Evolutionary conservation across 1,284 basidiomycete genomes (phyloP).

Genomic region (Jaminaea rosea): DNA sequence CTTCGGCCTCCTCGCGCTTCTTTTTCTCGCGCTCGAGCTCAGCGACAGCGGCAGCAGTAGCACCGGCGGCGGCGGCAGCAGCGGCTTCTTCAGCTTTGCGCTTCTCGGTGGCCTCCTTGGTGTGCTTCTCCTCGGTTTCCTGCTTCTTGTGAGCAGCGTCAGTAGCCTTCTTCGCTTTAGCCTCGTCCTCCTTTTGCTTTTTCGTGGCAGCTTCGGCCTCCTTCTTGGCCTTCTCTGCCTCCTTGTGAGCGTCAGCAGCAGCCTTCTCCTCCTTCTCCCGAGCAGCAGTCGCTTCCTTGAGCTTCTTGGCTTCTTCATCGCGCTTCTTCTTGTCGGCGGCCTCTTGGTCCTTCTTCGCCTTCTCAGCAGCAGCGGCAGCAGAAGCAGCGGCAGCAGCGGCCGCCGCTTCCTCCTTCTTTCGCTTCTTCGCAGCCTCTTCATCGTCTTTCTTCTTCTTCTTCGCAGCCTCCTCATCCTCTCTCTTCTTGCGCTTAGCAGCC

Average conservation of each 20-base stretch:
- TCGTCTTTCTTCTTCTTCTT: neutral
- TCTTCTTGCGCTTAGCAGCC: neutral
- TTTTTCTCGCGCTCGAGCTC: slow-evolving; percentile 10
- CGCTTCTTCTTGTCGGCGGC: neutral
- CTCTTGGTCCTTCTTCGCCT: slow-evolving; percentile 8
- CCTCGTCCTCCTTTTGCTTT: neutral
- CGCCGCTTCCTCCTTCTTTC: slow-evolving; percentile 10
- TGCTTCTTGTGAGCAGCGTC: slow-evolving; percentile 7
- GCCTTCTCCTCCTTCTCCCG: neutral
- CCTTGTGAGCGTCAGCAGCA: neutral
- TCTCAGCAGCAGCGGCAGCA: slow-evolving; percentile 18
- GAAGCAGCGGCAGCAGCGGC: slow-evolving; percentile 18
- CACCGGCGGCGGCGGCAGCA: too few relatives aligned
- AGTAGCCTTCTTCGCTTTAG: too few relatives aligned
- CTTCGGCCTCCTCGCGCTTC: slow-evolving; percentile 4
- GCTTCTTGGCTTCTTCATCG: neutral
- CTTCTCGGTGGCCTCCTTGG: slow-evolving; percentile 6
- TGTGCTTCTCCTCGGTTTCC: slow-evolving; percentile 13
- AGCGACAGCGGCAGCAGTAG: too few relatives aligned
- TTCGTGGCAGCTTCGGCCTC: neutral
- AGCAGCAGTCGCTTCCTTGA: neutral
- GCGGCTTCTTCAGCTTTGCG: slow-evolving; percentile 25
- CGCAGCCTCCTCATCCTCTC: neutral
- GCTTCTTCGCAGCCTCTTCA: neutral
- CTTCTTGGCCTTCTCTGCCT: neutral